A percentile compares a stretch with the other conserved stretches of the same genome.
Conservation (phyloP, 2,329 filamentous ascomycete genomes). For the Sarocladium strictum region DNA sequence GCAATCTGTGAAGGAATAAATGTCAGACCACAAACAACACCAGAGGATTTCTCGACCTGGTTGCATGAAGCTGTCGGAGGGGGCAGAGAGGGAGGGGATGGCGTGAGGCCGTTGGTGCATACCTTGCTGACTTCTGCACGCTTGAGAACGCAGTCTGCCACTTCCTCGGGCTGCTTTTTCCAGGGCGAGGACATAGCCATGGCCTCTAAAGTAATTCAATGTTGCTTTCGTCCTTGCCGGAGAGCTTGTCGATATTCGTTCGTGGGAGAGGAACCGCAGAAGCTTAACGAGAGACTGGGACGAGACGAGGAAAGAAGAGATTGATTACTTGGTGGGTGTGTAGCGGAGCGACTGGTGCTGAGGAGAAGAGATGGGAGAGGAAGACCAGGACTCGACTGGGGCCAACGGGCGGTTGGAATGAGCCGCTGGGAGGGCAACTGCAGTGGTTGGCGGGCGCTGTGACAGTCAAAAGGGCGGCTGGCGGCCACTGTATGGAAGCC, state of each 20-base stretch:
- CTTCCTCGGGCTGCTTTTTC: conserved; percentile 58
- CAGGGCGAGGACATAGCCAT: conserved; percentile 53
- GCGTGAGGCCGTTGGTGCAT: conserved; percentile 15
- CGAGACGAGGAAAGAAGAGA: neutral
- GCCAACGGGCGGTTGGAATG: conserved; percentile 10
- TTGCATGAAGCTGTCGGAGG: conserved; percentile 4
- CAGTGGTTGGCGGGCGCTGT: neutral
- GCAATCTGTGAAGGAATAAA: conserved; percentile 62
- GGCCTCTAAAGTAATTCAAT: conserved; percentile 13
- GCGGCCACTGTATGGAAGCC: neutral
- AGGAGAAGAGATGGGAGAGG: neutral
- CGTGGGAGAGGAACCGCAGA: neutral
- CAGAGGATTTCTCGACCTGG: neutral
- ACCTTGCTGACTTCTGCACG: conserved; percentile 73
- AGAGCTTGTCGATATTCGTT: neutral
- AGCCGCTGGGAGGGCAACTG: conserved; percentile 1
- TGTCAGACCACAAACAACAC: neutral
- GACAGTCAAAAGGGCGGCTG: neutral
- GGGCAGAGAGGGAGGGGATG: neutral
- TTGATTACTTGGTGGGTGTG: conserved; percentile 9
- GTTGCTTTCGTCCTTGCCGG: neutral
- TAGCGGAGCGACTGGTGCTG: conserved; percentile 9
- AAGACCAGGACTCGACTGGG: neutral
- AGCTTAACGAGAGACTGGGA: conserved; percentile 3
- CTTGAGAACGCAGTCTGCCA: conserved; percentile 64